Evolutionary conservation across 305 asterid species (phyloP), one percentile per base, ranked within the genome.

Genomic region (Plantago lanceolata): DNA sequence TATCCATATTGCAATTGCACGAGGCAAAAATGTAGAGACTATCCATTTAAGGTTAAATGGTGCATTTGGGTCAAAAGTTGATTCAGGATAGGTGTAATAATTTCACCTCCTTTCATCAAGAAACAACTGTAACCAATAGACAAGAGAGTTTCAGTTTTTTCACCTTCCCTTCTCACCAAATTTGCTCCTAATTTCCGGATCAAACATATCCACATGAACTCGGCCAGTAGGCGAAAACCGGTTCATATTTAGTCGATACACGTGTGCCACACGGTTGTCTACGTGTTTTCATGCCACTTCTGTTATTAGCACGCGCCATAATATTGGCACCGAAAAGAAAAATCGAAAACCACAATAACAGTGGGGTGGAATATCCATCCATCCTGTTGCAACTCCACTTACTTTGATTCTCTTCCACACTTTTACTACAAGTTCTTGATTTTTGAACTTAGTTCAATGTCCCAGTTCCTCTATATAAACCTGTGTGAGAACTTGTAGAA

Each of bases 51-150:
- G 83, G 88, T 73, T 76, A 75, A 78, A 76, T 79, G 85, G 88
- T 64, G 83, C 82, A 81, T 75, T 71, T 66, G 66, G 69, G 69
- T 61, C 74, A 70, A 76, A 71, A 71, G 71, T 75, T 76, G 75
- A 56, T 67, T 69, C 59, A 50, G 72, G 73, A 75, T 73, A 69
- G 56, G 59, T 66, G 24, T 57, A 52, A 33, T 33, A 33, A 33
- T 65, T 68, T 24, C 61, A 79, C 70, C 71, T 67, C 67, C 54
- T 24, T 3, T 24, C 28, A 24, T 24, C 1, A 24, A 24, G 28
- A 24, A 75, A 84, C 88, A 84, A 80, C 90, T 86, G 82, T 82
- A 81, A 83, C 80, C 83, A 69, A 26, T 65, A 71, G 31, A 47
- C 31, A 59, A 49, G 43, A 35, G 57, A 66, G 44, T 8, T 33